These are phyloP conservation scores for Aspergillus heteromorphus DNA, from an alignment of 495 filamentous ascomycete species.

Conservation along the genomic window DNA sequence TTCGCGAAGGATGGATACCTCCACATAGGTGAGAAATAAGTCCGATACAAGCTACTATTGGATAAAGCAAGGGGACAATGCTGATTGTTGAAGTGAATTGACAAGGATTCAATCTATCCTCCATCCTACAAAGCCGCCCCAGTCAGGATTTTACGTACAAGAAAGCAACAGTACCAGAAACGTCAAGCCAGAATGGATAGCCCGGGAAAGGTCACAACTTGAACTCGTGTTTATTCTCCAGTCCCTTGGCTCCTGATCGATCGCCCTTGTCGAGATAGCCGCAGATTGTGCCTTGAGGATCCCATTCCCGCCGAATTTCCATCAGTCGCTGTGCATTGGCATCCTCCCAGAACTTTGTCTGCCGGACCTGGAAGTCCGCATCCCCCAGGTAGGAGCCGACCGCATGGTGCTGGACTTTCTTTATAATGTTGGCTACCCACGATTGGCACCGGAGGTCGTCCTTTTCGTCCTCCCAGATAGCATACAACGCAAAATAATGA, in stretches of 20 bases:
- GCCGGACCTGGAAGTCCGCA: slow-evolving; percentile 40
- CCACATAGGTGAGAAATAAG: too few relatives aligned
- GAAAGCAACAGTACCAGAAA: too few relatives aligned
- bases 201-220: slow-evolving; percentile 1
- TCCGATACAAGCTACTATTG: too few relatives aligned
- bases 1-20: too few relatives aligned
- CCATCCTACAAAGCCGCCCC: too few relatives aligned
- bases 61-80: background rate
- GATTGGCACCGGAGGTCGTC: slow-evolving; percentile 35
- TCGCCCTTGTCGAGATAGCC: slow-evolving; percentile 39
- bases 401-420: slow-evolving; percentile 24
- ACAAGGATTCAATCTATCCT: too few relatives aligned
- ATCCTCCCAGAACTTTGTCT: slow-evolving; percentile 38
- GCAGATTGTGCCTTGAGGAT: slow-evolving; percentile 36
- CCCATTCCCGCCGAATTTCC: slow-evolving; percentile 38
- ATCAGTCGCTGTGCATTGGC: slow-evolving; percentile 23
- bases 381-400: slow-evolving; percentile 50
- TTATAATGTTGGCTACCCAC: slow-evolving; percentile 41
- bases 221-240: slow-evolving; percentile 23
- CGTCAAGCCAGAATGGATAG: background rate
- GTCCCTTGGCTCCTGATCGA: slow-evolving; percentile 18
- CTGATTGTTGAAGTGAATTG: slow-evolving; percentile 21
- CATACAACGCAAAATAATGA: slow-evolving; percentile 51
- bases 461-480: slow-evolving; percentile 41
- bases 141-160: background rate